A percentile compares a stretch with the other conserved stretches of the same genome.
Conservation (phyloP, 768 basidiomycete species). For the Leucosporidium scottii region DNA sequence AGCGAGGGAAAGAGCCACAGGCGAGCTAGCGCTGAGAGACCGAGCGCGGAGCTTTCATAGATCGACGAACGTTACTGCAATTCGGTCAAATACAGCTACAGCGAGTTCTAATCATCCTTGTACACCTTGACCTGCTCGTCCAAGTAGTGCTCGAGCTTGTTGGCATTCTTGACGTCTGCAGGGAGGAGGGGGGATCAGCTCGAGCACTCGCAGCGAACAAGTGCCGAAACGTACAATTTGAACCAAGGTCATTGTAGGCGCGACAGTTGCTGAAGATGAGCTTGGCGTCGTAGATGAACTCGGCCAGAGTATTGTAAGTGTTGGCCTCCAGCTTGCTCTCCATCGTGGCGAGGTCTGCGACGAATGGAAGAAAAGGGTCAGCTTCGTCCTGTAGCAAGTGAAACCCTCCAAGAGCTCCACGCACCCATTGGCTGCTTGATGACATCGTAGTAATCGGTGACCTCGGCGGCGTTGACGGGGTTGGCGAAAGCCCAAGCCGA, state of each 20-base stretch:
- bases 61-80: too few relatives aligned
- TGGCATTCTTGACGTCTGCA: constrained; percentile 76
- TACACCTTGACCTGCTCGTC: constrained; percentile 42
- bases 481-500: constrained; percentile 79
- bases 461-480: constrained; percentile 65
- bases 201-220: neutral
- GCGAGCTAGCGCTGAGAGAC: too few relatives aligned
- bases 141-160: constrained; percentile 70
- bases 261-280: constrained; percentile 88
- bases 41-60: too few relatives aligned
- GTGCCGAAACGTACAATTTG: constrained; percentile 26
- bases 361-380: neutral
- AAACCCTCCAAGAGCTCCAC: neutral
- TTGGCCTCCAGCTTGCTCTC: constrained; percentile 78
- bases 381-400: neutral
- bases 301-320: constrained; percentile 63
- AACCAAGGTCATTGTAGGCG: constrained; percentile 56
- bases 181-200: constrained; percentile 37
- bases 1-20: too few relatives aligned
- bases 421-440: constrained; percentile 75
- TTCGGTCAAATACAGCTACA: too few relatives aligned
- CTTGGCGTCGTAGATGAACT: constrained; percentile 70
- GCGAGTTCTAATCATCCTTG: neutral
- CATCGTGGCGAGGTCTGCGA: constrained; percentile 72
- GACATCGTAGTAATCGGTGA: constrained; percentile 78